Evolutionary conservation across 192 early-diverging fungal genomes (phyloP), one percentile per base, ranked within the genome.

Genomic region (Chytriomyces sp.): DNA sequence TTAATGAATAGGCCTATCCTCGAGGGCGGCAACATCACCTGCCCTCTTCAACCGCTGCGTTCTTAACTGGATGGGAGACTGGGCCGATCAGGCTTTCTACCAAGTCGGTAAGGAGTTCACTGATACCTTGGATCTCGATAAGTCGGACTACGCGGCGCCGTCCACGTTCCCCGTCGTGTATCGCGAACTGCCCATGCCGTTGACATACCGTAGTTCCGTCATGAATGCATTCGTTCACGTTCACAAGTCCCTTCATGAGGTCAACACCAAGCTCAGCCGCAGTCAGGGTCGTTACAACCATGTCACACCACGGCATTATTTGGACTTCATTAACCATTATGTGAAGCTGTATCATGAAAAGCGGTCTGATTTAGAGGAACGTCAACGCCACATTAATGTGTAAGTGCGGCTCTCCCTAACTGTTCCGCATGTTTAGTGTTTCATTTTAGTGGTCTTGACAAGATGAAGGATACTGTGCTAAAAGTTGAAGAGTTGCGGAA

Each of bases 31-130:
- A 19, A 98, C 97, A 3, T 98, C 95, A 10, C 98, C 98, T 36
- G 98, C 98, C 17, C 86, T 99, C 80, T 99, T 99, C 90, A 99
- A 99, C 76, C 94, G 98, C 75, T 99, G 98, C 83, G 98, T 99
- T 49, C 81, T 99, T 31, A 95, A 99, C 82, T 99, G 98, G 97
- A 97, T 98, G 56, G 98, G 97, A 58, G 98, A 99, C 78, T 99
- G 97, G 97, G 90, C 94, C 0, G 91, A 95, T 75, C 94, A 97
- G 76, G 97, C 96, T 1, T 93, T 99, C 78, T 96, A 89, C 87
- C 98, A 99, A 83, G 98, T 99, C 32, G 97, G 94, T 34, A 89
- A 89, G 62, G 98, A 99, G 81, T 96, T 98, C 75, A 98, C 98
- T 3, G 81, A 88, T 44, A 84, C 88, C 5, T 79, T 99, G 31